Evolutionary conservation across 768 basidiomycete species (phyloP), one percentile per base, ranked within the genome.

Genomic region (Scleroderma citrinum): DNA sequence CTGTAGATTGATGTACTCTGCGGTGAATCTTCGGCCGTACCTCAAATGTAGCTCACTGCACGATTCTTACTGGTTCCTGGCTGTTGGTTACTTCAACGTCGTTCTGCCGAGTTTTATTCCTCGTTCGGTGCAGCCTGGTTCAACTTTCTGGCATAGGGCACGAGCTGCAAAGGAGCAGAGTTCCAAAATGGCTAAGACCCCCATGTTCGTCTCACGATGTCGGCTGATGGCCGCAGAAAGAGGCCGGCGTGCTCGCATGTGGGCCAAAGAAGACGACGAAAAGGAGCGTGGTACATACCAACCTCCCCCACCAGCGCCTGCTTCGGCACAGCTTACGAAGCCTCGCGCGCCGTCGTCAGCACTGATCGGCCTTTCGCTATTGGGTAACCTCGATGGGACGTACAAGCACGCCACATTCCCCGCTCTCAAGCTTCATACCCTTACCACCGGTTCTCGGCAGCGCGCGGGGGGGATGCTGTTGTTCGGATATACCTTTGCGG

Each of bases 361-460:
- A 10, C 71, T 92, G 42, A 76, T 91, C 50, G 90, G 89, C 0
- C 67, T 91, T 39, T 92, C 89, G 5, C 73, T 93, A 52, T 73
- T 92, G n/a, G 89, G 90, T 2, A 92, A 90, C 60, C 70, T 92
- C 46, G 88, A 92, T 61, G 84, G 79, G 3, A 85, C 83, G 26
- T 92, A 91, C 70, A 80, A 82, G 54, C 87, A 90, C 60, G 66
- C 72, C 10, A 54, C 65, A 2, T 90, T 77, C 68, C 74, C 76
- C n/a, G 53, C 50, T 1, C 67, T 90, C 51, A 64, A 75, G 62
- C 70, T 92, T 17, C 80, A 87, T 55, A 83, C 82, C 4, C 71
- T 93, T 30, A 92, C 86, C 23, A 91, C 90, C 2, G 90, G 88
- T 3, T 88, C 85, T 7, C 76, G 90, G n/a, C 89, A 92, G 60